Conservation (phyloP, 805 yeast species). For the Nakazawaea wyomingensis region DNA sequence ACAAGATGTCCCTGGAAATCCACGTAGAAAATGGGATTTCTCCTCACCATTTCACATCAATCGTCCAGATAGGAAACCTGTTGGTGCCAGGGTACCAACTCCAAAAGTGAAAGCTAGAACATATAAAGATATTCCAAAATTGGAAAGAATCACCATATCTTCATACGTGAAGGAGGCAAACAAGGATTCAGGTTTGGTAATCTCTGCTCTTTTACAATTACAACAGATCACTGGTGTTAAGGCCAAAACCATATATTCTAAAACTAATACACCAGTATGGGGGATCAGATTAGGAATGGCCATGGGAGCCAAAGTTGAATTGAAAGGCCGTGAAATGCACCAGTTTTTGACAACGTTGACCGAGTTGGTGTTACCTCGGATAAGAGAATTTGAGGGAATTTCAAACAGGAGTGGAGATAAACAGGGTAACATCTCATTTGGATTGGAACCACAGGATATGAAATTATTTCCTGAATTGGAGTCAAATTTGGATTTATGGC, state of each 20-base stretch:
- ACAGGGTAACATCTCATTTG: slow-evolving; percentile 82
- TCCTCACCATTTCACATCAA: slow-evolving; percentile 84
- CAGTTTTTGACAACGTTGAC: slow-evolving; percentile 84
- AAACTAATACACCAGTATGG: slow-evolving; percentile 80
- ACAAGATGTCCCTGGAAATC: slow-evolving; percentile 51
- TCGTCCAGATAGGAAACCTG: slow-evolving; percentile 72
- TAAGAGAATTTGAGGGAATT: slow-evolving; percentile 81
- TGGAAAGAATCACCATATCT: slow-evolving; percentile 65
- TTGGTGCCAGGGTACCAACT: slow-evolving; percentile 68
- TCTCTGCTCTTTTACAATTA: slow-evolving; percentile 71
- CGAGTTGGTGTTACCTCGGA: slow-evolving; percentile 89
- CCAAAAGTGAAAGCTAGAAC: slow-evolving; percentile 67
- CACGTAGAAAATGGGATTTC: slow-evolving; percentile 80
- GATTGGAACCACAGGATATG: slow-evolving; percentile 71
- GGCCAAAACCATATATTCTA: slow-evolving; percentile 68
- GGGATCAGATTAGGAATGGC: slow-evolving; percentile 80
- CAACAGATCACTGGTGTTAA: slow-evolving; percentile 94
- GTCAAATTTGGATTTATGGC: slow-evolving; percentile 84
- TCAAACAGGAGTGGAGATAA: slow-evolving; percentile 74
- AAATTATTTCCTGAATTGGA: slow-evolving; percentile 91
- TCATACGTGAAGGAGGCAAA: slow-evolving; percentile 72
- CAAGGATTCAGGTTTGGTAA: slow-evolving; percentile 64
- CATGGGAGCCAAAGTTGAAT: slow-evolving; percentile 82
- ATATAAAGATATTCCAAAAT: slow-evolving; percentile 65
- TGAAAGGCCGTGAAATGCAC: slow-evolving; percentile 75